These are phyloP conservation scores for Penicillium desertorum DNA, from an alignment of 495 filamentous ascomycete genomes.

Conservation along the genomic window DNA sequence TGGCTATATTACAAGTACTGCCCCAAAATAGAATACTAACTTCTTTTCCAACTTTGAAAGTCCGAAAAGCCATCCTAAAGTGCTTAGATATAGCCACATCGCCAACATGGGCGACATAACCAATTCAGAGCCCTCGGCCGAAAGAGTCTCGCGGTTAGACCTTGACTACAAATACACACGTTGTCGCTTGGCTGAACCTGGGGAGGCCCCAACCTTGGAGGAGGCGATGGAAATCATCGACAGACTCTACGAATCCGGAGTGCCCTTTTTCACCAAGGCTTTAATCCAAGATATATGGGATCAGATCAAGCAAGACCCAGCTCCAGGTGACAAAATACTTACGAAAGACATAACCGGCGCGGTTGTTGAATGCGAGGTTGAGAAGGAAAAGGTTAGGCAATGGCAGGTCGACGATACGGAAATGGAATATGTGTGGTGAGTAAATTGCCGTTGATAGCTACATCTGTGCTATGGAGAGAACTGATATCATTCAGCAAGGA, in stretches of 20 bases:
- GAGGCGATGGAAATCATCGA: constrained; percentile 20
- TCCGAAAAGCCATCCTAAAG: too few relatives aligned
- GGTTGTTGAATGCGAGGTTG: constrained; percentile 9
- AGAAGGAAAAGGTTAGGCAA: constrained; percentile 3
- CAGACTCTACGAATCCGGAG: constrained; percentile 14
- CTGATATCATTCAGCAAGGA: constrained; percentile 11
- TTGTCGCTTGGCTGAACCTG: not conserved
- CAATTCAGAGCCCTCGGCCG: not conserved
- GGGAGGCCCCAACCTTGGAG: constrained; percentile 2
- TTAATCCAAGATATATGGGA: constrained; percentile 12
- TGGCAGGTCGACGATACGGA: not conserved
- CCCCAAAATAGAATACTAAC: not conserved
- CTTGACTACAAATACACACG: not conserved
- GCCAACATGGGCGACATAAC: not conserved
- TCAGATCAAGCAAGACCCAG: constrained; percentile 12
- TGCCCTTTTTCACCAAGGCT: constrained; percentile 24
- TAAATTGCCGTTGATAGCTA: not conserved
- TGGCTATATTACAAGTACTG: not conserved
- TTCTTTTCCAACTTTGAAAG: not conserved
- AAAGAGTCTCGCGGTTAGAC: not conserved
- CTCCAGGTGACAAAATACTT: constrained; percentile 11
- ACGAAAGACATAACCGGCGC: constrained; percentile 15
- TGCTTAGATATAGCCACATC: not conserved
- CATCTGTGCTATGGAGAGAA: not conserved
- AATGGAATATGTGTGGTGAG: constrained; percentile 9